Conservation (phyloP, 257 asterid genomes). For the Solanum arcanum region DNA sequence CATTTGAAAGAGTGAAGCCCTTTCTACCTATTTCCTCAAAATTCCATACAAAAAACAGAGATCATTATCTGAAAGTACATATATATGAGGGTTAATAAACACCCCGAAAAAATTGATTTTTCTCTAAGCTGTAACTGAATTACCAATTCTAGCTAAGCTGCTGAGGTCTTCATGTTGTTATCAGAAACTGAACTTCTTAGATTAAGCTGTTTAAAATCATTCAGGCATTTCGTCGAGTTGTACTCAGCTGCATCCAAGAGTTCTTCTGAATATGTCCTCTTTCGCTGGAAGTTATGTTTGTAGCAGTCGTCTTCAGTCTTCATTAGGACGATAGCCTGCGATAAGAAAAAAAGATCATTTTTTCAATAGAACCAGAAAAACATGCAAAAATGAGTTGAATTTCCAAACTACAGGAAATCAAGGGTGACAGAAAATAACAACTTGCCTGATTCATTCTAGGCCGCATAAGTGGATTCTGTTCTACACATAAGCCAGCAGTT, state of each 20-base stretch:
- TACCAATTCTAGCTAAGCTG: not conserved
- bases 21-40: not conserved
- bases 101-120: not conserved
- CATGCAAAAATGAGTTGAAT: not conserved
- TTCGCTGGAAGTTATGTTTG: slow-evolving; percentile 4
- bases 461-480: slow-evolving; percentile 36
- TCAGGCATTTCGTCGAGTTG: slow-evolving; percentile 36
- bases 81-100: not conserved
- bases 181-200: slow-evolving; percentile 6
- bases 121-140: not conserved
- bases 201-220: slow-evolving; percentile 9
- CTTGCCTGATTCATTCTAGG: slow-evolving; percentile 63
- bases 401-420: not conserved
- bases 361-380: not conserved
- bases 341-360: not conserved
- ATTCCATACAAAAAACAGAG: not conserved
- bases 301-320: not conserved
- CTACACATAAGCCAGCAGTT: slow-evolving; percentile 45
- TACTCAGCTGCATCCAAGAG: slow-evolving; percentile 28
- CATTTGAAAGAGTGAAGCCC: not conserved
- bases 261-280: slow-evolving; percentile 45
- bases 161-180: not conserved
- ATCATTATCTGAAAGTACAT: not conserved
- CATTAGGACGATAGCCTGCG: slow-evolving; percentile 27
- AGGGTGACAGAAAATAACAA: not conserved